Conservation (phyloP, 2,329 filamentous ascomycete species). For the Fusarium nematophilum region DNA sequence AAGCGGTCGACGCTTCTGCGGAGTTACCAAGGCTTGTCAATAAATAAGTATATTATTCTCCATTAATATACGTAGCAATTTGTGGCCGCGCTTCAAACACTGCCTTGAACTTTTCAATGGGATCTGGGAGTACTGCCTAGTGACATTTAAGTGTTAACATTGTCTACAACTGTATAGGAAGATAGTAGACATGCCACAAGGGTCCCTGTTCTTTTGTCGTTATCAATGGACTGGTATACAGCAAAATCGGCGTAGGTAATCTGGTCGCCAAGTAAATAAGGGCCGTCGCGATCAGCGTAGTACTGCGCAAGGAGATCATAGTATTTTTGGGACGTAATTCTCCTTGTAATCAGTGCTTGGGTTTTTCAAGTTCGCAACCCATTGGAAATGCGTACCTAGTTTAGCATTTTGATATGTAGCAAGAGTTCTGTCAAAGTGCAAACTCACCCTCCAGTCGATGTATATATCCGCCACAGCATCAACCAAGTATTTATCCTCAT, state of each 20-base stretch:
- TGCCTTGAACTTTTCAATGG: too few species aligned
- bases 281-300: conserved; percentile 46
- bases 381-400: conserved; percentile 15
- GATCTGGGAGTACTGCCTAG: too few species aligned
- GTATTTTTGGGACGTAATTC: conserved; percentile 42
- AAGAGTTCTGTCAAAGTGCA: too few species aligned
- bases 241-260: conserved; percentile 54
- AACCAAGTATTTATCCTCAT: conserved; percentile 50
- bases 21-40: too few species aligned
- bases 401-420: background rate
- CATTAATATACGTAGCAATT: too few species aligned
- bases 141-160: too few species aligned
- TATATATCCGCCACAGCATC: conserved; percentile 53
- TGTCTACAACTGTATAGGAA: too few species aligned
- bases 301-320: conserved; percentile 46
- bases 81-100: too few species aligned
- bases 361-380: conserved; percentile 43
- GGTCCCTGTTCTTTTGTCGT: conserved; percentile 48
- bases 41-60: too few species aligned
- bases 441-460: conserved; percentile 53
- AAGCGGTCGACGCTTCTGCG: too few species aligned
- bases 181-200: conserved; percentile 53
- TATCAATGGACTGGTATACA: conserved; percentile 53
- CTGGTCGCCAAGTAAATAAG: conserved; percentile 51
- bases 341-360: conserved; percentile 48